Base-by-base conservation (phyloP, 108 stramenopile genomes). In the Poteriospumella lacustris region DNA sequence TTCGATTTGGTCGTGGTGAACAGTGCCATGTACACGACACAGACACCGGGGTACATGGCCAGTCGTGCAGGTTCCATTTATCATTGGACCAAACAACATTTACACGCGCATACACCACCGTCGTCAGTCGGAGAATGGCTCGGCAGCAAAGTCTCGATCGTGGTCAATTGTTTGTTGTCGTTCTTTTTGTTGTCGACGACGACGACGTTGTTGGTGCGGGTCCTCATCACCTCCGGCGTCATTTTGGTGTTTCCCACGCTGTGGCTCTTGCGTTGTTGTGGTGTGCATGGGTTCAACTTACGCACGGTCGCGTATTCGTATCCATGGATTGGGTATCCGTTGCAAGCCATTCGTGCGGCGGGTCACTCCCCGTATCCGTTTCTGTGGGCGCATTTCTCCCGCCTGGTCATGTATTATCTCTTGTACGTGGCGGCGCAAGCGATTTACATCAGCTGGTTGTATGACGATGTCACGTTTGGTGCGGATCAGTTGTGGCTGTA, bases 141-240 rank as follows among this genome's bases (percentile, higher is more conserved):
- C 28, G 42, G n/a, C 38, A 28, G 42, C 31, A 73, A 73, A 33
- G 9, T 73, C 5, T 15, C n/a, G 9, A 73, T 73, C 24, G 9
- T 73, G 5, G 9, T 73, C 5, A 3, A 12, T 3, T 15, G 12
- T 42, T 36, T 38, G 12, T 73, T 39, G 3, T 3, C 70, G 3
- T 73, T 73, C 31, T 73, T 73, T 38, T 52, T 73, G 26, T 73
- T 73, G 24, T 73, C 70, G 5, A 73, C 70, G 9, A 73, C 42
- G 5, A 73, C 70, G 9, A 31, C 70, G 9, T 19, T 73, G 5
- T 38, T 73, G 5, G 70, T 73, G 3, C 36, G 70, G 3, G 33
- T 38, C 9, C 42, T 73, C 5, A 73, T 73, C 9, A 33, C 70
- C 9, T 73, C 70, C 38, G 70, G 70, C 5, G 33, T 73, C 19